Percentiles rank a stretch among this genome's conserved stretches.
Conservation (phyloP, 305 asterid species). For the Caryopteris hybrid region DNA sequence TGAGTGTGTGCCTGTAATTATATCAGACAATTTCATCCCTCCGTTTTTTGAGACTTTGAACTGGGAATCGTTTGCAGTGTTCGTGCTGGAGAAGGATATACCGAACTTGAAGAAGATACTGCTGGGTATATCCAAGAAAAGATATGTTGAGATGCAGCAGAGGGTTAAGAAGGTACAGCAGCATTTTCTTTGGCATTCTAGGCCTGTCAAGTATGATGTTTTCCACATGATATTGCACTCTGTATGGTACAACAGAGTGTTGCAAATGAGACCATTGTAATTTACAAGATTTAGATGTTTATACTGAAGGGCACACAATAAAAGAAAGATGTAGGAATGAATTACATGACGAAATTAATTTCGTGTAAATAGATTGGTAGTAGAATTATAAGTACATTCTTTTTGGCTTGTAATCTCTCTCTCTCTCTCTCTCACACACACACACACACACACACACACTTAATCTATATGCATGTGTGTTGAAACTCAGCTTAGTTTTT, state of each 20-base stretch:
- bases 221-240: conserved; percentile 79
- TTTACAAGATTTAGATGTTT: background rate
- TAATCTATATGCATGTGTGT: no score
- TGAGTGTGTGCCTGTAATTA: conserved; percentile 80
- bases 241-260: conserved; percentile 63
- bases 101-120: conserved; percentile 62
- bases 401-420: no score
- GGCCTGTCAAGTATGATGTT: conserved; percentile 56
- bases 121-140: conserved; percentile 37
- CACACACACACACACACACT: no score
- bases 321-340: background rate
- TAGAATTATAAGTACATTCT: no score
- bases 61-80: conserved; percentile 71
- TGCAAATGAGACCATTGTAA: conserved; percentile 27
- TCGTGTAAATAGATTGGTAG: no score
- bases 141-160: conserved; percentile 51
- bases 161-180: conserved; percentile 64
- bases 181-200: conserved; percentile 78
- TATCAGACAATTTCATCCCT: conserved; percentile 69
- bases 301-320: background rate
- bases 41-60: conserved; percentile 69
- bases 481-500: no score
- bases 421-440: no score
- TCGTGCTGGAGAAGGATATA: conserved; percentile 62
- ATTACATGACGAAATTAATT: no score